phyloP scores from a whole-genome alignment of 257 asterid genomes.

The Jacaranda mimosifolia region DNA sequence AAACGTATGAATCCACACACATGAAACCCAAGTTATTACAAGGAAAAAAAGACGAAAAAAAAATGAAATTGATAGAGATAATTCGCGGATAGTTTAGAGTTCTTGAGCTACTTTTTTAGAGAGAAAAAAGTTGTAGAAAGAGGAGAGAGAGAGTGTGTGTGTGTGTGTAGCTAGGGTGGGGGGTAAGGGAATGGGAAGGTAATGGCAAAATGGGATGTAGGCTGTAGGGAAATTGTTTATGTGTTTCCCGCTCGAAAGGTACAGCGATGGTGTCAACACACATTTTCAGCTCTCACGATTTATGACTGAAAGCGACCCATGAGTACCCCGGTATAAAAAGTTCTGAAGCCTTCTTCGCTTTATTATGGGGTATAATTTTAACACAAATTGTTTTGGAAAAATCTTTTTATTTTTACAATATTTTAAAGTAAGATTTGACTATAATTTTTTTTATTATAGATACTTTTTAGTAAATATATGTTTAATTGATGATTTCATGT shows the following conservation, averaged over 20 bases:
- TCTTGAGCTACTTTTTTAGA: slow-evolving; percentile 15
- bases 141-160: slow-evolving; percentile 1
- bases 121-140: slow-evolving; percentile 32
- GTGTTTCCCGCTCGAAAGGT: slow-evolving; percentile 31
- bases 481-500: too few relatives aligned
- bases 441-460: too few relatives aligned
- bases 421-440: too few relatives aligned
- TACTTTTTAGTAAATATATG: too few relatives aligned
- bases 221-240: not conserved
- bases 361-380: too few relatives aligned
- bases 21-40: not conserved
- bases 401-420: too few relatives aligned
- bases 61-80: not conserved
- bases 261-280: slow-evolving; percentile 38
- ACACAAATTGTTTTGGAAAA: too few relatives aligned
- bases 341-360: too few relatives aligned
- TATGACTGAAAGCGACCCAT: slow-evolving; percentile 54
- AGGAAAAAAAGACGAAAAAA: slow-evolving; percentile 1
- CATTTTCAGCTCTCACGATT: slow-evolving; percentile 28
- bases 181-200: slow-evolving; percentile 31
- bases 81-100: not conserved
- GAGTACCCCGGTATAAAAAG: slow-evolving; percentile 31
- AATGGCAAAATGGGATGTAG: slow-evolving; percentile 23
- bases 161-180: slow-evolving; percentile 22
- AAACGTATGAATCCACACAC: not conserved